phyloP scores from a whole-genome alignment of 495 filamentous ascomycete genomes.

The Xylaria castorea region DNA sequence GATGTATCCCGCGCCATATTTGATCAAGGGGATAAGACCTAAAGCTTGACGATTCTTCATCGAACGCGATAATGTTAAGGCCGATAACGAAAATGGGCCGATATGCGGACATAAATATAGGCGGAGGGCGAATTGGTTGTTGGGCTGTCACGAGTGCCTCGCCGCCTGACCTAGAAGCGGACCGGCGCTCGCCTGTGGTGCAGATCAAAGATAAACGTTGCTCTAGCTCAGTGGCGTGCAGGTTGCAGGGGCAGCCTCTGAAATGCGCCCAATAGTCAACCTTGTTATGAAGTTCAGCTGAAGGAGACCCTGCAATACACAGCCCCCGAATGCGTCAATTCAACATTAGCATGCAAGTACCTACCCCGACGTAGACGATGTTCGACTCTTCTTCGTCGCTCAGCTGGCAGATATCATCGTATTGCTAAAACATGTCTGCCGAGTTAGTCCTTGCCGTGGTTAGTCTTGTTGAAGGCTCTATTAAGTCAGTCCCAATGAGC shows the following conservation, averaged over 20 bases:
- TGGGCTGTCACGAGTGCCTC: conserved; percentile 14
- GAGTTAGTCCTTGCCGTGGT: conserved; percentile 12
- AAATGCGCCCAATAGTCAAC: conserved; percentile 13
- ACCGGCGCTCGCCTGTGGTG: neutral
- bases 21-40: neutral
- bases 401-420: neutral
- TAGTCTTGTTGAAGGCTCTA: conserved; percentile 14
- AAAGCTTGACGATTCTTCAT: neutral
- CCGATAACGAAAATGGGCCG: neutral
- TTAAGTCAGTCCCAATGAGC: conserved; percentile 2
- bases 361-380: neutral
- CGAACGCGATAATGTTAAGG: neutral
- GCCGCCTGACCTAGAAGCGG: neutral
- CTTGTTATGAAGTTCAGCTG: conserved; percentile 1
- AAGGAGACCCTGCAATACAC: conserved; percentile 1
- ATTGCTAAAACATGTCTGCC: conserved; percentile 25
- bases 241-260: neutral
- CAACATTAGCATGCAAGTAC: neutral
- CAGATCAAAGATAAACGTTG: neutral
- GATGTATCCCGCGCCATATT: neutral
- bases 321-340: conserved; percentile 1
- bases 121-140: conserved; percentile 32
- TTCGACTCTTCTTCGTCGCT: neutral
- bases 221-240: neutral
- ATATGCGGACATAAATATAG: conserved; percentile 7